phyloP scores from a whole-genome alignment of 257 asterid species.

The Oldenlandia corymbosa region DNA sequence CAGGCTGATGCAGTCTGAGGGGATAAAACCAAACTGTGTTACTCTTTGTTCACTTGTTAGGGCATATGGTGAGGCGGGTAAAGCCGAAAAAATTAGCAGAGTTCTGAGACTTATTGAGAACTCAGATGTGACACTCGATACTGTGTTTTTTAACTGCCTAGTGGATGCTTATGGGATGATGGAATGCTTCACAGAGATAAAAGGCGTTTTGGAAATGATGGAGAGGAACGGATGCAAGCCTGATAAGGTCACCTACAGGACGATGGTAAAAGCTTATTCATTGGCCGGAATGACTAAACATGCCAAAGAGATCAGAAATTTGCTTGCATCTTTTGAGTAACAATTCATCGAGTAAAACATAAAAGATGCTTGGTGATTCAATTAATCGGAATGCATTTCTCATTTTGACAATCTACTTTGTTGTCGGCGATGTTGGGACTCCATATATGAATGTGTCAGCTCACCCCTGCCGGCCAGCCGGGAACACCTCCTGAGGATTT shows the following conservation, averaged over 20 bases:
- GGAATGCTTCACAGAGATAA: constrained; percentile 84
- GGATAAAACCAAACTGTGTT: constrained; percentile 65
- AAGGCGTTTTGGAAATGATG: constrained; percentile 75
- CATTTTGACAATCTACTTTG: no score
- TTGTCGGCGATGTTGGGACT: no score
- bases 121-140: constrained; percentile 70
- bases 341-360: no score
- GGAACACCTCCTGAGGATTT: no score
- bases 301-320: constrained; percentile 53
- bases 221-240: constrained; percentile 59
- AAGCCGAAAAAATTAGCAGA: constrained; percentile 50
- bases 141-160: constrained; percentile 75
- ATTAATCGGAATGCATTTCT: no score
- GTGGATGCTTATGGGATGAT: constrained; percentile 83
- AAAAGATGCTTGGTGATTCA: no score
- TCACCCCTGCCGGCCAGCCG: no score
- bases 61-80: constrained; percentile 71
- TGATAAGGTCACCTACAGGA: constrained; percentile 70
- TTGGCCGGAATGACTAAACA: constrained; percentile 51
- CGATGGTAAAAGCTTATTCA: constrained; percentile 69
- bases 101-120: constrained; percentile 55
- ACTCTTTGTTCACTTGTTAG: constrained; percentile 79
- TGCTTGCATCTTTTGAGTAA: constrained; percentile 41
- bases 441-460: no score
- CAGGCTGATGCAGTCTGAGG: constrained; percentile 87